Percentiles rank a stretch among this genome's conserved stretches.
phyloP scores from a whole-genome alignment of 805 yeast species.

The Hyphopichia homilentoma region DNA sequence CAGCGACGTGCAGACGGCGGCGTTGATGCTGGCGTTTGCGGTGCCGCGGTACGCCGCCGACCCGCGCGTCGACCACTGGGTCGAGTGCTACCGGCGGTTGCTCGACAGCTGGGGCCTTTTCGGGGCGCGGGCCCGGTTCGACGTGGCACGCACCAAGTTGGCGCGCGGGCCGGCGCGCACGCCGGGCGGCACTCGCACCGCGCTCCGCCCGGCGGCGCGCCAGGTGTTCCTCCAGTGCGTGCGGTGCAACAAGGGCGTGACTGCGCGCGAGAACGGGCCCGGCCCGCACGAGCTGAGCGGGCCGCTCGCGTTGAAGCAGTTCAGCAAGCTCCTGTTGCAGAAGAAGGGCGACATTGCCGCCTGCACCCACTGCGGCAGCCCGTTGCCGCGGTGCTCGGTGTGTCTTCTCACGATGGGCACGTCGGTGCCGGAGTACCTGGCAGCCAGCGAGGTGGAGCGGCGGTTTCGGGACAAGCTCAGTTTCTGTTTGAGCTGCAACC shows the following conservation, averaged over 20 bases:
- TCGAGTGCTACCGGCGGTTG: constrained; percentile 60
- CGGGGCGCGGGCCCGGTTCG: constrained; percentile 77
- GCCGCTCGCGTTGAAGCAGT: constrained; percentile 25
- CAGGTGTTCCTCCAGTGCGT: constrained; percentile 81
- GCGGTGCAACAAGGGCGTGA: constrained; percentile 60
- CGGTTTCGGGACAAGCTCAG: constrained; percentile 81
- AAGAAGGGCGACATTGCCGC: constrained; percentile 21
- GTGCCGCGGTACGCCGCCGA: constrained; percentile 81
- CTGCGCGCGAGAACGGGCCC: constrained; percentile 5
- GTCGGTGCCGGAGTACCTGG: constrained; percentile 45
- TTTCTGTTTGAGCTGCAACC: constrained; percentile 86
- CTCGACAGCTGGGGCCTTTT: constrained; percentile 81
- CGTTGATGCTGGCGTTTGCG: constrained; percentile 74
- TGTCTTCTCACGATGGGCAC: constrained; percentile 79
- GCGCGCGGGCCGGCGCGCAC: constrained; percentile 55
- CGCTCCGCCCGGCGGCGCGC: constrained; percentile 53
- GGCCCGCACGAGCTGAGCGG: constrained; percentile 2
- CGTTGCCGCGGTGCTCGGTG: constrained; percentile 87
- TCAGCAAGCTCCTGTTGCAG: constrained; percentile 23
- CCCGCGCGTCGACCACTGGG: constrained; percentile 73
- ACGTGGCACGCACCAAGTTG: constrained; percentile 68
- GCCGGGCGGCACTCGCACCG: constrained; percentile 43
- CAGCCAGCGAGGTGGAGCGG: constrained; percentile 30
- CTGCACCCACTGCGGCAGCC: constrained; percentile 86
- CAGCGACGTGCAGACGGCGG: constrained; percentile 88